phyloP scores from a whole-genome alignment of 129 eudicot species.

The Artemisia argyi region DNA sequence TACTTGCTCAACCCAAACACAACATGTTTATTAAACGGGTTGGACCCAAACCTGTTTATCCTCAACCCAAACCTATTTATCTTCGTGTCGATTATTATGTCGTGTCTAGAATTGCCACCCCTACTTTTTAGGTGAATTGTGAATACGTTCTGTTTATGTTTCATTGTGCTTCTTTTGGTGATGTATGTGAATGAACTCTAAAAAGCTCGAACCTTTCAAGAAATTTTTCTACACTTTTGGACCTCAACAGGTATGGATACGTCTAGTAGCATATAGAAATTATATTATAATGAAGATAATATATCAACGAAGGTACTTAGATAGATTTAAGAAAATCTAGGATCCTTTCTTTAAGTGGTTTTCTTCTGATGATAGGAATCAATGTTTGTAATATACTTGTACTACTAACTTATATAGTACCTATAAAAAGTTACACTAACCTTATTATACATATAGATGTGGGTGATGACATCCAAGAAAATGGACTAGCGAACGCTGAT shows the following conservation, averaged over 20 bases:
- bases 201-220: constrained; percentile 4
- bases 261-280: no score
- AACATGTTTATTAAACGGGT: no score
- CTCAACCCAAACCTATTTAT: no score
- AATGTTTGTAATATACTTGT: neutral
- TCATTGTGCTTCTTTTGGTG: constrained; percentile 5
- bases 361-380: no score
- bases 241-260: constrained; percentile 6
- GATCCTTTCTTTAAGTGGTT: neutral
- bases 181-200: neutral
- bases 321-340: neutral
- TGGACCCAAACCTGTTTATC: no score
- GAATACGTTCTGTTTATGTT: constrained; percentile 14
- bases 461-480: constrained; percentile 42
- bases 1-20: no score
- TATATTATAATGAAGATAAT: neutral
- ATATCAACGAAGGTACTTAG: neutral
- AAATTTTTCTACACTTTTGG: neutral
- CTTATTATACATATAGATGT: constrained; percentile 38
- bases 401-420: neutral
- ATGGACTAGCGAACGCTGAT: constrained; percentile 32
- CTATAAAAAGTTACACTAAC: neutral
- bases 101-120: no score
- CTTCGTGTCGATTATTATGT: no score
- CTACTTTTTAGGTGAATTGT: neutral